These are phyloP conservation scores for Pisolithus thermaeus DNA, from an alignment of 1,284 basidiomycete genomes.

Conservation along the genomic window DNA sequence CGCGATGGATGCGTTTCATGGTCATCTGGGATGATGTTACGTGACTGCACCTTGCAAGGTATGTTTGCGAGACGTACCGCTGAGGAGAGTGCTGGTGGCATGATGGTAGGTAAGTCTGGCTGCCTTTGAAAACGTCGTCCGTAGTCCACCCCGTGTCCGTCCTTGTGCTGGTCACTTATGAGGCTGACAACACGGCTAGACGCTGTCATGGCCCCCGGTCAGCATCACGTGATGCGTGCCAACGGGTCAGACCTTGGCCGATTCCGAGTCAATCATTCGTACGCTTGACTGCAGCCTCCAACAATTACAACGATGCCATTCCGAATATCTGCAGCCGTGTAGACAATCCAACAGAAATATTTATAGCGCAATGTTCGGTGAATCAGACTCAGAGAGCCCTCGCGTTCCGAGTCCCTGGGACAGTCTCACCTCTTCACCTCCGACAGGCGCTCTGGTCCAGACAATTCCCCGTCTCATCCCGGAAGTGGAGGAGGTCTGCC, in stretches of 20 bases:
- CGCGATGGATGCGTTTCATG: constrained; percentile 82
- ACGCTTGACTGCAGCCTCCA: neutral
- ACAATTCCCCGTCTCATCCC: constrained; percentile 57
- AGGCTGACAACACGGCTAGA: too few species aligned
- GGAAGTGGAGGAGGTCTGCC: constrained; percentile 58
- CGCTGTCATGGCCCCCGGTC: too few species aligned
- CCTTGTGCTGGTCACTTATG: too few species aligned
- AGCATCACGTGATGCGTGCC: neutral
- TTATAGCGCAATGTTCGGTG: constrained; percentile 59
- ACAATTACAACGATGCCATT: constrained; percentile 44
- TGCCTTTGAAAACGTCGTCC: neutral
- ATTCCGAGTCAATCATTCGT: too few species aligned
- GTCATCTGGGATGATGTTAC: constrained; percentile 53
- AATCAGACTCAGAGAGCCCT: constrained; percentile 71
- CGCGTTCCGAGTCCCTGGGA: constrained; percentile 78
- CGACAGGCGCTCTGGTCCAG: constrained; percentile 15
- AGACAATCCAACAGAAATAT: constrained; percentile 4
- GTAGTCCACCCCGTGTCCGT: too few species aligned
- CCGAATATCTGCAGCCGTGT: constrained; percentile 43
- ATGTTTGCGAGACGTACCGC: constrained; percentile 7
- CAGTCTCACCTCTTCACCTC: constrained; percentile 52
- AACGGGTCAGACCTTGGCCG: neutral
- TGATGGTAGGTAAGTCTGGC: constrained; percentile 6
- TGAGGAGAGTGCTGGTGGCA: constrained; percentile 23
- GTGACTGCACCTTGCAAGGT: neutral